Conservation (phyloP, 768 basidiomycete species). For the Boletus rex-veris region DNA sequence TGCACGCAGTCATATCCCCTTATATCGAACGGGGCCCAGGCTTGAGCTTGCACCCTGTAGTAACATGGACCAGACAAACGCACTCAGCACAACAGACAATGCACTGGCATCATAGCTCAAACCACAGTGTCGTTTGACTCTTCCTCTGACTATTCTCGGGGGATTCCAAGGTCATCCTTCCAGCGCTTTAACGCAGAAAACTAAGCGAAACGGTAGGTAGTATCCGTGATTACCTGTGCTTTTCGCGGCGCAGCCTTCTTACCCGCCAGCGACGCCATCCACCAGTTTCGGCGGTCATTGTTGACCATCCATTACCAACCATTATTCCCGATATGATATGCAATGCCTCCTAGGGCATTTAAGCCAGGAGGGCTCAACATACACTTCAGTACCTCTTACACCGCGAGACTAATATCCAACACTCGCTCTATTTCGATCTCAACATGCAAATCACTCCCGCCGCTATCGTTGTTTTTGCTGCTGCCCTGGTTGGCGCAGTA, state of each 20-base stretch:
- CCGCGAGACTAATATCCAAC: background rate
- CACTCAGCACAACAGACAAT: too few relatives aligned
- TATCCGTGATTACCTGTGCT: background rate
- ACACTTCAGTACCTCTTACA: background rate
- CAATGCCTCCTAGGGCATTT: conserved; percentile 8
- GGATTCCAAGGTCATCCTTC: too few relatives aligned
- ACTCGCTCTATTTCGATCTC: background rate
- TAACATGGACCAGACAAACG: too few relatives aligned
- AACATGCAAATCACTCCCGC: conserved; percentile 19
- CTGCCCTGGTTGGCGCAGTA: conserved; percentile 14
- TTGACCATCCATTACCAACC: background rate
- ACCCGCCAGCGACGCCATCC: background rate
- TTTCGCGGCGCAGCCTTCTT: conserved; percentile 2
- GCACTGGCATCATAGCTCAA: too few relatives aligned
- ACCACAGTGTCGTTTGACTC: background rate
- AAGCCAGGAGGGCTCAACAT: background rate
- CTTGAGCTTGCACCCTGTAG: too few relatives aligned
- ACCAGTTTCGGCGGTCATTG: background rate
- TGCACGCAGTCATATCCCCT: too few relatives aligned
- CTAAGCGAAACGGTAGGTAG: background rate
- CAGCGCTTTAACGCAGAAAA: background rate
- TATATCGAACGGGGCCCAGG: too few relatives aligned
- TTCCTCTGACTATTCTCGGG: background rate
- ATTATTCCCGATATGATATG: background rate
- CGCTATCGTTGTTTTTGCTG: conserved; percentile 6